Evolutionary conservation across 345 rosid genomes (phyloP).

Genomic region (Hibiscus mutabilis): DNA sequence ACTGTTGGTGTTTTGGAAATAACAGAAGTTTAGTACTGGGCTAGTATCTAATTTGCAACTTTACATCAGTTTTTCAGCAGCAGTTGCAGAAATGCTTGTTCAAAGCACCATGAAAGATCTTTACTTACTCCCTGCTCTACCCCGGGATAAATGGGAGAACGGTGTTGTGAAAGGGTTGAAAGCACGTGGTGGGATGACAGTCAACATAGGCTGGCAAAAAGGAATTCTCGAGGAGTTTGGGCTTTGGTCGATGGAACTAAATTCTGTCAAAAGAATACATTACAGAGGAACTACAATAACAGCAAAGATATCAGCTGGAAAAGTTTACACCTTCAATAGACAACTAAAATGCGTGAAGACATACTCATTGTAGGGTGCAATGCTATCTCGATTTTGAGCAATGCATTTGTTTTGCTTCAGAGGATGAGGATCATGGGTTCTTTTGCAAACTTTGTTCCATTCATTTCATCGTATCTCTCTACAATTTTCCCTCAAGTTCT

Average conservation of each 20-base stretch:
- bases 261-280: conserved; percentile 34
- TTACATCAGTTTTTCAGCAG: conserved; percentile 59
- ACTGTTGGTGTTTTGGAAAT: not conserved
- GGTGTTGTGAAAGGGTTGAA: conserved; percentile 71
- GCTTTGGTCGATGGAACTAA: conserved; percentile 39
- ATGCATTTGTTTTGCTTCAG: not conserved
- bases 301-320: conserved; percentile 38
- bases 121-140: conserved; percentile 80
- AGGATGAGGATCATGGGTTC: not conserved
- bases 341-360: conserved; percentile 45
- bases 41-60: not conserved
- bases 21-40: not conserved
- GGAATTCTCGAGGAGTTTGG: conserved; percentile 66
- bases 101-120: conserved; percentile 73
- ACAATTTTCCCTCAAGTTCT: too few species aligned
- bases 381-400: not conserved
- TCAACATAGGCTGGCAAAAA: conserved; percentile 64
- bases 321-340: conserved; percentile 47
- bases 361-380: not conserved
- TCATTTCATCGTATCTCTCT: not conserved
- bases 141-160: conserved; percentile 64
- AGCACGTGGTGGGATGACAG: conserved; percentile 75
- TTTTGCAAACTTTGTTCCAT: not conserved
- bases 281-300: conserved; percentile 43
- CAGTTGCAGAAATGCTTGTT: conserved; percentile 79